These are phyloP conservation scores for Beauveria scarabaeidicola DNA, from an alignment of 2,329 filamentous ascomycete species.

Conservation along the genomic window DNA sequence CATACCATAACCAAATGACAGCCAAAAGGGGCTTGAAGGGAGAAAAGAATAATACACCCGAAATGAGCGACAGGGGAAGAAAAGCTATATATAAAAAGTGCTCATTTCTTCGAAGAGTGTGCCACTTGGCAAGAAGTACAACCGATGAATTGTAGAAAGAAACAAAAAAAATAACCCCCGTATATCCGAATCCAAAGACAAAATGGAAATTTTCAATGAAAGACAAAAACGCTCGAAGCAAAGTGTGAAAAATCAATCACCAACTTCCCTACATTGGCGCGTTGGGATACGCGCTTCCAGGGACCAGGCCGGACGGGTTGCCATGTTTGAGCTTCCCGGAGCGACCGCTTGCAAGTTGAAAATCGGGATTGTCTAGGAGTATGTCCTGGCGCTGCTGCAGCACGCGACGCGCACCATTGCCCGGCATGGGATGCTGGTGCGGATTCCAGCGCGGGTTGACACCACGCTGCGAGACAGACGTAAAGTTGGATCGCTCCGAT, in stretches of 20 bases:
- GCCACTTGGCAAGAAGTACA: neutral
- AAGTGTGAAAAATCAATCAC: neutral
- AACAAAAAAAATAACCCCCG: too few species aligned
- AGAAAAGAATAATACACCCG: neutral
- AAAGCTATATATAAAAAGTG: slow-evolving; percentile 2
- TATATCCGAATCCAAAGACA: slow-evolving; percentile 1
- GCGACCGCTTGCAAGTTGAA: slow-evolving; percentile 54
- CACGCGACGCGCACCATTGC: slow-evolving; percentile 31
- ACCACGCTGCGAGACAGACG: slow-evolving; percentile 79
- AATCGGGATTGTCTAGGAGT: slow-evolving; percentile 79
- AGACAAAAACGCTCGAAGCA: slow-evolving; percentile 1
- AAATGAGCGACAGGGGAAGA: neutral
- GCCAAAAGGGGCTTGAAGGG: neutral
- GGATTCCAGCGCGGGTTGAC: slow-evolving; percentile 83
- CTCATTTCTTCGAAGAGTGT: neutral
- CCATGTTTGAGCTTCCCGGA: slow-evolving; percentile 17
- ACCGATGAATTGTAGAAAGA: neutral
- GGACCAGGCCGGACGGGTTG: slow-evolving; percentile 36
- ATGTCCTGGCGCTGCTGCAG: slow-evolving; percentile 60
- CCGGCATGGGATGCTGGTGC: slow-evolving; percentile 33
- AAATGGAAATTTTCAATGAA: neutral
- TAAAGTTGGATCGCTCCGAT: slow-evolving; percentile 79
- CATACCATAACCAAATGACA: neutral
- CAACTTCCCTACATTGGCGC: slow-evolving; percentile 19
- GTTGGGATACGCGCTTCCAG: slow-evolving; percentile 44